A percentile compares a stretch with the other conserved stretches of the same genome.
Evolutionary conservation across 2,329 filamentous ascomycete species (phyloP).

Genomic region (Corniculantispora saksenae): DNA sequence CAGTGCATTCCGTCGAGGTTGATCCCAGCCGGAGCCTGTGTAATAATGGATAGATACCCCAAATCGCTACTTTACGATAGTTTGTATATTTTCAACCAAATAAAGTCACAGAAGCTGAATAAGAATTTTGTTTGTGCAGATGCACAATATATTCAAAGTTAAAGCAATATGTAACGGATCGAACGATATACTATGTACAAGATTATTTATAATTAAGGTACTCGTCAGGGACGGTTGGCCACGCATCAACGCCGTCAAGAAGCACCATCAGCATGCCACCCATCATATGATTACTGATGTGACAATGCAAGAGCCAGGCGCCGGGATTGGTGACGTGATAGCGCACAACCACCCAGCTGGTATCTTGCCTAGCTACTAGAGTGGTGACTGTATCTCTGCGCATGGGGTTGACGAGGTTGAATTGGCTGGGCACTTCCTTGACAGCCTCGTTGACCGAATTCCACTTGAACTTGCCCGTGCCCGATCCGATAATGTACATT

Average conservation of each 20-base stretch:
- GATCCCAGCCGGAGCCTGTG: not conserved
- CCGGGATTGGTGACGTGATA: constrained; percentile 56
- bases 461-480: constrained; percentile 53
- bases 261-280: constrained; percentile 59
- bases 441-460: constrained; percentile 54
- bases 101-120: not conserved
- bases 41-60: constrained; percentile 11
- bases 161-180: no score
- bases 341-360: constrained; percentile 50
- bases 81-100: not conserved
- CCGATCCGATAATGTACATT: constrained; percentile 57
- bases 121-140: not conserved
- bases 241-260: constrained; percentile 47
- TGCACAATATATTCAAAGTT: no score
- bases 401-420: constrained; percentile 60
- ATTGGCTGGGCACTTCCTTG: constrained; percentile 45
- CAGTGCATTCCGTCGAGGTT: not conserved
- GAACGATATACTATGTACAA: no score
- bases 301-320: constrained; percentile 52
- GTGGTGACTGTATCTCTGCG: constrained; percentile 46
- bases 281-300: constrained; percentile 51
- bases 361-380: constrained; percentile 23
- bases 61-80: not conserved
- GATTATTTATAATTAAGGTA: constrained; percentile 29
- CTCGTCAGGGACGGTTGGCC: constrained; percentile 42